Base-by-base conservation (phyloP, 2,329 filamentous ascomycete species). In the Aspergillus persii region DNA sequence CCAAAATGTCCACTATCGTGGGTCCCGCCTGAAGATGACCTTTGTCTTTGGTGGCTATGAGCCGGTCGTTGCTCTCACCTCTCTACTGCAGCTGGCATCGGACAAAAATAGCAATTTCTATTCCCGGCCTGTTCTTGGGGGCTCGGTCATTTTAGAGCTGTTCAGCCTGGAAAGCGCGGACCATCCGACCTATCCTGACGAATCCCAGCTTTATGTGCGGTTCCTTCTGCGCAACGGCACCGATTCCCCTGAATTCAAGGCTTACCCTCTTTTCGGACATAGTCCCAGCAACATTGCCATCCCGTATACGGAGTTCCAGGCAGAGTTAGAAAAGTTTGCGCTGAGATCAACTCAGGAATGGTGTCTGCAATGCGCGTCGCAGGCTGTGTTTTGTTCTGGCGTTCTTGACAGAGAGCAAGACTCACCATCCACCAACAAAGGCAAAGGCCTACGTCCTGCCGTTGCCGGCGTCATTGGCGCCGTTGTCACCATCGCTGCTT, bases 221-320 rank as follows among this genome's bases (percentile, higher is more conserved):
- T 85, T 87, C 68, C 74, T 80, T 58, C 81, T 84, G 71, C 82
- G 81, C 64, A 87, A 87, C 64, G 83, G 82, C 52, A 84, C 83
- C 0, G 72, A 75, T 27, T 54, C 70, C 26, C 66, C 70, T n/a
- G 50, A 61, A 8, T 70, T 73, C 36, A 68, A 69, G 31, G 64
- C 76, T 0, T 85, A 82, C 61, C 77, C 83, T 2, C 71, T 86
- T 9, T 86, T 86, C 66, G 76, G 77, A 49, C 71, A 76, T 56
- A 77, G 77, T 1, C 80, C 79, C 1, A 78, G 76, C 60, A 71
- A 75, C 29, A 77, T 73, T 1, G 76, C 79, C 4, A 80, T 86
- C 63, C 68, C 70, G 0, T 86, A 82, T 74, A 63, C 60, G 0
- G 82, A 84, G 4, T 87, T 87, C 69, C 66, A 76, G 27, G 64